phyloP scores from a whole-genome alignment of 192 early-diverging fungal genomes.

The Geranomyces variabilis region DNA sequence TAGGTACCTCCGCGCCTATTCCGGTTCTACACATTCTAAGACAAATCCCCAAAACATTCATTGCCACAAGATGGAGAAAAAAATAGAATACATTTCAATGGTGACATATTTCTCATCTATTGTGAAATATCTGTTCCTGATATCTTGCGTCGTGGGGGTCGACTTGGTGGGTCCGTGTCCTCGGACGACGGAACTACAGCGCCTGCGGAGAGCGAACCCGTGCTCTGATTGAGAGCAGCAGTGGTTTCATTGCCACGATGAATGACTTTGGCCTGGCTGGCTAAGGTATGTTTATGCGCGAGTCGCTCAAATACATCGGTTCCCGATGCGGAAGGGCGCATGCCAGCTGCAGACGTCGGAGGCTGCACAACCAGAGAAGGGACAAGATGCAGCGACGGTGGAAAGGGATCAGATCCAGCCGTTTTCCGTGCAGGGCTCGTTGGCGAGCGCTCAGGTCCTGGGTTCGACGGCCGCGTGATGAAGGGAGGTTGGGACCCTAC shows the following conservation, averaged over 20 bases:
- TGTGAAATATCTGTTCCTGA: conserved; percentile 2
- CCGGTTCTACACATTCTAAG: no score
- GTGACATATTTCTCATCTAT: neutral
- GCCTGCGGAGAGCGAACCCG: neutral
- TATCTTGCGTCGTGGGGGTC: conserved; percentile 3
- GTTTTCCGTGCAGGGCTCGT: neutral
- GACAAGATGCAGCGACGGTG: no score
- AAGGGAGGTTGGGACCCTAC: neutral
- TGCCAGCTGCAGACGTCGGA: no score
- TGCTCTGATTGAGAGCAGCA: neutral
- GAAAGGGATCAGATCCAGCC: neutral
- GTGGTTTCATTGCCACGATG: neutral
- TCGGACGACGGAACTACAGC: neutral
- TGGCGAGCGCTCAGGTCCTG: neutral
- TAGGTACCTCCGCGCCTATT: neutral
- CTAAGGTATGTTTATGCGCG: conserved; percentile 47
- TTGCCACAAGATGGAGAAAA: neutral
- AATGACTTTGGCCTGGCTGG: conserved; percentile 51
- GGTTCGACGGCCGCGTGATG: neutral
- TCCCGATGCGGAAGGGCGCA: neutral
- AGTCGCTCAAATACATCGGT: conserved; percentile 49
- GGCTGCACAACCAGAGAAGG: no score
- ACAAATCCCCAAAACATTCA: no score
- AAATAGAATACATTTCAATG: neutral
- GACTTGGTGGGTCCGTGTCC: neutral